Percentiles rank a stretch among this genome's conserved stretches.
Conservation (phyloP, 192 early-diverging fungal species). For the Jimgerdemannia lactiflua region DNA sequence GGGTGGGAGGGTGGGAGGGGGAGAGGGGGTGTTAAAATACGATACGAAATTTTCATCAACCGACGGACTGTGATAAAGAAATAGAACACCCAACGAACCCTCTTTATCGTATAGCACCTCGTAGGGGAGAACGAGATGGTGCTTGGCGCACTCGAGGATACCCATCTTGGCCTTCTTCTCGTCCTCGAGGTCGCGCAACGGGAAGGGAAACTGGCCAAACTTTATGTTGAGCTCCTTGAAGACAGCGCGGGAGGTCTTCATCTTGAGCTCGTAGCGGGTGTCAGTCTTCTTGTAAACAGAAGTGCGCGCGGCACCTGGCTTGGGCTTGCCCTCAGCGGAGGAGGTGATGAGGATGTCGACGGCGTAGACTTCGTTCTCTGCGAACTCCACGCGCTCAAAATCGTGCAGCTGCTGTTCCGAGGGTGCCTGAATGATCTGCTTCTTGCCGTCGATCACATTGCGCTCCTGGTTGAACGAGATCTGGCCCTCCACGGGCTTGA, state of each 20-base stretch:
- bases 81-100: constrained; percentile 17
- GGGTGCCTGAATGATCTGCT: constrained; percentile 89
- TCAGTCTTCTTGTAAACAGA: constrained; percentile 91
- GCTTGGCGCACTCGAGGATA: constrained; percentile 85
- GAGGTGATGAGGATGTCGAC: constrained; percentile 83
- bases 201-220: constrained; percentile 89
- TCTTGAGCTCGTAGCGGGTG: constrained; percentile 81
- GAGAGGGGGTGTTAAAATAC: neutral
- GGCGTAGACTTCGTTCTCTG: constrained; percentile 90
- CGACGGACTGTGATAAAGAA: neutral
- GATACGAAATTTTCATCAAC: neutral
- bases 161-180: constrained; percentile 92
- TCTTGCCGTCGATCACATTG: constrained; percentile 88
- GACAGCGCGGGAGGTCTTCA: constrained; percentile 76
- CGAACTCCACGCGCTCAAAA: constrained; percentile 63
- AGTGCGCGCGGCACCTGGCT: constrained; percentile 68
- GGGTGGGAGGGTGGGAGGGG: no score
- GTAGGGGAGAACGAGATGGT: constrained; percentile 77
- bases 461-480: constrained; percentile 83
- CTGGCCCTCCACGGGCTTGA: constrained; percentile 92
- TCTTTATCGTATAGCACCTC: constrained; percentile 84
- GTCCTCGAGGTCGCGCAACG: constrained; percentile 81
- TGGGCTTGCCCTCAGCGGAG: constrained; percentile 85
- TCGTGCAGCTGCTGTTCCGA: constrained; percentile 70
- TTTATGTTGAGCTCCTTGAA: constrained; percentile 71